Evolutionary conservation across 2,329 filamentous ascomycete genomes (phyloP), one percentile per base, ranked within the genome.

Genomic region (Exophiala lecanii-corni): DNA sequence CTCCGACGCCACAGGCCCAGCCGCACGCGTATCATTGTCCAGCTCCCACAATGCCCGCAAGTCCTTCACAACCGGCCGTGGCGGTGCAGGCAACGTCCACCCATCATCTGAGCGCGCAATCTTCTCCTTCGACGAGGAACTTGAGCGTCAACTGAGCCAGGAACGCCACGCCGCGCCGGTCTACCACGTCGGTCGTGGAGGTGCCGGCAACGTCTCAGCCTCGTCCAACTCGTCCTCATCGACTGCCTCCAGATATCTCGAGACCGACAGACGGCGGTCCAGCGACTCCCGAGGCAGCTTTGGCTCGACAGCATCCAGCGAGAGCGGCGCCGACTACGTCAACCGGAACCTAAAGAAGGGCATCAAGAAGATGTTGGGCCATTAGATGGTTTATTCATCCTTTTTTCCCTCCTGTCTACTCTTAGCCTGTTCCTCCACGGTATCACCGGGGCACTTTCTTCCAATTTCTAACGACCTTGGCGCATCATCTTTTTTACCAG

Each of bases 81-180:
- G 76, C 41, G 75, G 75, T 33, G 72, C 72, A 12, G 75, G 75
- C 50, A 79, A 78, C 58, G 65, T 77, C 50, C 70, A 74, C 64
- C 62, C 57, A 7, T 26, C 39, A 12, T 36, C 47, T 48, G 74
- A 81, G 55, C 70, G 76, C 30, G 70, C 75, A 57, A 80, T 82
- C 60, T 82, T 82, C 70, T 75, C 73, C 62, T 82, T 82, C 64
- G 79, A 82, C 60, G 79, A 82, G 65, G 79, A 82, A 57, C 70
- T 82, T 39, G 71, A 77, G 54, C 72, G 72, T 45, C 73, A 79
- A 47, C 66, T 76, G 50, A 69, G 72, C 43, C 67, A 73, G 25
- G 68, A 68, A 54, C 66, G 68, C 48, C 65, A 71, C 46, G 67
- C 73, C 35, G 76, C 78, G 2, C 79, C 79, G 13, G 72, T 82